Evolutionary conservation across 768 basidiomycete genomes (phyloP).

Genomic region (Phlebiopsis gigantea): DNA sequence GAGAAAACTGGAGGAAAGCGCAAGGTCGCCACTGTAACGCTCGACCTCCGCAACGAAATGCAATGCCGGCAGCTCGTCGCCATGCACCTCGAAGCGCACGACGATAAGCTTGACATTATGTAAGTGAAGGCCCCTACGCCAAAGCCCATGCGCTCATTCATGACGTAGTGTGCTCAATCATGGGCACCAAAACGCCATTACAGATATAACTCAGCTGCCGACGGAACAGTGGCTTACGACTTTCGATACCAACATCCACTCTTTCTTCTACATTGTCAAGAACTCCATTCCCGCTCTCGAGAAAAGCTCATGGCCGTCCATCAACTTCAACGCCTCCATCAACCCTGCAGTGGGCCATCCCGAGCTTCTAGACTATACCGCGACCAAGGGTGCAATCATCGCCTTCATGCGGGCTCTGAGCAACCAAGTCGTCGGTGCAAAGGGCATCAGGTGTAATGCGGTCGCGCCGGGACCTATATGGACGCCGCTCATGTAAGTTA

Average conservation of each 20-base stretch:
- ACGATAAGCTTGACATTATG: slow-evolving; percentile 35
- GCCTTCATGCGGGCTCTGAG: slow-evolving; percentile 41
- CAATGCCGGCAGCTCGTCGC: slow-evolving; percentile 33
- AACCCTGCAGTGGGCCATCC: slow-evolving; percentile 40
- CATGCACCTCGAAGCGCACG: slow-evolving; percentile 31
- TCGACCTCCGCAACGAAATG: slow-evolving; percentile 36
- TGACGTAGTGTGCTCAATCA: slow-evolving; percentile 35
- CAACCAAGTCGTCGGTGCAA: slow-evolving; percentile 46
- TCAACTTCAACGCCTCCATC: slow-evolving; percentile 41
- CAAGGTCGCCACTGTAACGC: slow-evolving; percentile 31
- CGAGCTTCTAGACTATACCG: slow-evolving; percentile 49
- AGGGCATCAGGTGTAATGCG: slow-evolving; percentile 36
- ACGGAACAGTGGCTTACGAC: slow-evolving; percentile 40
- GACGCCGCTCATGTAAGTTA: slow-evolving; percentile 39
- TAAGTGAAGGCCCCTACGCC: slow-evolving; percentile 15
- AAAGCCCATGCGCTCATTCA: background rate
- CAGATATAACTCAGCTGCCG: slow-evolving; percentile 30
- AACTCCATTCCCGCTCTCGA: slow-evolving; percentile 40
- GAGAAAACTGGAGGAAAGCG: slow-evolving; percentile 32
- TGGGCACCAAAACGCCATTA: slow-evolving; percentile 37
- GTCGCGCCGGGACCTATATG: slow-evolving; percentile 42
- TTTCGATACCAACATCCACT: slow-evolving; percentile 34
- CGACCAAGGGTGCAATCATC: slow-evolving; percentile 50
- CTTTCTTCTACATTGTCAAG: slow-evolving; percentile 44
- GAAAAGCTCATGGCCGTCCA: slow-evolving; percentile 27